Percentiles rank a stretch among this genome's conserved stretches.
These are phyloP conservation scores for Kazachstania viticola DNA, from an alignment of 805 yeast genomes.

Conservation along the genomic window DNA sequence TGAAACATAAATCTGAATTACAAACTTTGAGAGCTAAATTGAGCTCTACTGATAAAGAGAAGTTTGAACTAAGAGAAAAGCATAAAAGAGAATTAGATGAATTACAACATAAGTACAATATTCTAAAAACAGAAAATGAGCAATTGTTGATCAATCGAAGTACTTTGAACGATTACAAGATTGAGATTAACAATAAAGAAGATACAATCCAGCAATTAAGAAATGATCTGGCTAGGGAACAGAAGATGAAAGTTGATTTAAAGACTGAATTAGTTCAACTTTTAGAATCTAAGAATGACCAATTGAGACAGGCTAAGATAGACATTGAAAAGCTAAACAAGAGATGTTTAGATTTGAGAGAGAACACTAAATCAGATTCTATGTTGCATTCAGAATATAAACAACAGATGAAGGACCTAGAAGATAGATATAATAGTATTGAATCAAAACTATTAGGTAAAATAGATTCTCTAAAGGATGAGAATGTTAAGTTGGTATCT, in stretches of 20 bases:
- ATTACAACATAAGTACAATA: background rate
- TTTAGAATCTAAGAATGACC: background rate
- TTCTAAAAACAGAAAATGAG: conserved; percentile 1
- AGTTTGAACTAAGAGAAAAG: background rate
- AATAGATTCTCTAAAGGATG: conserved; percentile 17
- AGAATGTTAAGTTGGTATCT: conserved; percentile 15
- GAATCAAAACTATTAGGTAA: conserved; percentile 14
- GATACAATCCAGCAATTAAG: background rate
- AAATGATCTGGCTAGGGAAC: background rate
- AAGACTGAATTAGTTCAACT: background rate
- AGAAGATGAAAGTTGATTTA: background rate
- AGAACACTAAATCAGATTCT: too few species aligned
- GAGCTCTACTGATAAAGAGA: background rate
- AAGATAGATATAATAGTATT: conserved; percentile 11
- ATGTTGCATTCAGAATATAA: background rate
- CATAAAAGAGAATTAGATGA: background rate
- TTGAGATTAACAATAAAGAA: background rate
- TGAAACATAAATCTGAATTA: background rate
- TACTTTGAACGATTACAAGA: background rate
- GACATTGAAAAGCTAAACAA: background rate
- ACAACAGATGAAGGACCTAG: background rate
- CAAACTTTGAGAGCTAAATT: background rate
- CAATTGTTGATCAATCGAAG: too few species aligned
- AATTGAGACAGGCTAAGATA: background rate
- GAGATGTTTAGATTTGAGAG: too few species aligned